Evolutionary conservation across 805 yeast species (phyloP).

Genomic region (Myxozyma geophila): DNA sequence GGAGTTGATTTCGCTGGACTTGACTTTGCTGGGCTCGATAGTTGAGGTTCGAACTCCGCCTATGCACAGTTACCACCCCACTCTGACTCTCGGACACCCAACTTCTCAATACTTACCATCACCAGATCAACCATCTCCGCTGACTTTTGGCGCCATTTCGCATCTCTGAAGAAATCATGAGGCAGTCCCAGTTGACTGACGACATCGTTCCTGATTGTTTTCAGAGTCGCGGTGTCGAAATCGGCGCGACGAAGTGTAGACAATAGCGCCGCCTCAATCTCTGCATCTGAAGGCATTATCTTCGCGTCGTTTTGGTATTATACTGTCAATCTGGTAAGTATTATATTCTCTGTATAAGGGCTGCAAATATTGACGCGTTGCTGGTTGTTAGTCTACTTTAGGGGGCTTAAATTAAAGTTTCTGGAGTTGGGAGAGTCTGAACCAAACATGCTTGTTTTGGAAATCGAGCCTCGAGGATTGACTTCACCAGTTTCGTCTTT

Average conservation of each 20-base stretch:
- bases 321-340: neutral
- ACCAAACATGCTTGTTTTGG: too few relatives aligned
- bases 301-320: neutral
- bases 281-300: neutral
- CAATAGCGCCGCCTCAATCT: neutral
- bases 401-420: too few relatives aligned
- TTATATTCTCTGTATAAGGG: neutral
- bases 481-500: too few relatives aligned
- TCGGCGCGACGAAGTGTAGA: conserved; percentile 33
- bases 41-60: neutral
- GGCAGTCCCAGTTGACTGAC: conserved; percentile 28
- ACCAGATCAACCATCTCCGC: conserved; percentile 30
- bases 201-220: conserved; percentile 32
- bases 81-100: neutral
- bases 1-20: neutral
- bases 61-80: neutral
- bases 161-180: conserved; percentile 30
- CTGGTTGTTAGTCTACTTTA: too few relatives aligned
- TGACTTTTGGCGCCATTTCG: conserved; percentile 31
- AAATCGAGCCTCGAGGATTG: too few relatives aligned
- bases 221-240: conserved; percentile 35
- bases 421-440: too few relatives aligned
- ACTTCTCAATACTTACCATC: conserved; percentile 21
- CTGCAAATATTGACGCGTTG: neutral
- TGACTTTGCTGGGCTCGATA: neutral